A percentile compares a stretch with the other conserved stretches of the same genome.
Conservation (phyloP, 2,329 filamentous ascomycete species). For the Calonectria leucothoes region DNA sequence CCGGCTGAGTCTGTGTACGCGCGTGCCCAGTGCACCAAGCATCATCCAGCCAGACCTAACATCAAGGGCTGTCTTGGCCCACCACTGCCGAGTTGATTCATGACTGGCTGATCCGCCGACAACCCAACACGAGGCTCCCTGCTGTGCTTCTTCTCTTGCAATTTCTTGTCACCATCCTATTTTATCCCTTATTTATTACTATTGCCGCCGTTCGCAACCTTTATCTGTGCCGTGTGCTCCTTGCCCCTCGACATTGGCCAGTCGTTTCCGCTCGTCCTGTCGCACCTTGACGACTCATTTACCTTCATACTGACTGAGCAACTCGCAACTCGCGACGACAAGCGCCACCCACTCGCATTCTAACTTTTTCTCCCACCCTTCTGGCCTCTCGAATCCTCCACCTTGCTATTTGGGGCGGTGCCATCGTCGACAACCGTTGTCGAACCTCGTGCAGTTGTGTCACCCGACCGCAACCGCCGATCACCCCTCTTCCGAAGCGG, state of each 20-base stretch:
- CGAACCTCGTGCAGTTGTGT: slow-evolving; percentile 28
- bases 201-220: background rate
- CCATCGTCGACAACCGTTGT: slow-evolving; percentile 24
- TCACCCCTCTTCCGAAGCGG: slow-evolving; percentile 36
- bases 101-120: background rate
- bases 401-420: background rate
- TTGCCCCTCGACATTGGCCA: background rate
- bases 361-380: background rate
- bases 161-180: background rate
- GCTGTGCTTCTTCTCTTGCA: background rate
- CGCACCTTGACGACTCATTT: slow-evolving; percentile 7
- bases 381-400: background rate
- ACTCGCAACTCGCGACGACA: slow-evolving; percentile 10
- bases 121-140: background rate
- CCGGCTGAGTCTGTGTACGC: background rate
- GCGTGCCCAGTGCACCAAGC: background rate
- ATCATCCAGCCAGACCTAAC: background rate
- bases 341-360: slow-evolving; percentile 11
- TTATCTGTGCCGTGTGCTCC: slow-evolving; percentile 6
- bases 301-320: background rate
- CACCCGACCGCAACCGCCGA: slow-evolving; percentile 33
- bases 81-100: background rate
- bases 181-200: background rate
- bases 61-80: slow-evolving; percentile 3
- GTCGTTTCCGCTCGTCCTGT: slow-evolving; percentile 5